A percentile compares a stretch with the other conserved stretches of the same genome.
phyloP scores from a whole-genome alignment of 2,329 filamentous ascomycete genomes.

The Drechslerella coelobrocha region DNA sequence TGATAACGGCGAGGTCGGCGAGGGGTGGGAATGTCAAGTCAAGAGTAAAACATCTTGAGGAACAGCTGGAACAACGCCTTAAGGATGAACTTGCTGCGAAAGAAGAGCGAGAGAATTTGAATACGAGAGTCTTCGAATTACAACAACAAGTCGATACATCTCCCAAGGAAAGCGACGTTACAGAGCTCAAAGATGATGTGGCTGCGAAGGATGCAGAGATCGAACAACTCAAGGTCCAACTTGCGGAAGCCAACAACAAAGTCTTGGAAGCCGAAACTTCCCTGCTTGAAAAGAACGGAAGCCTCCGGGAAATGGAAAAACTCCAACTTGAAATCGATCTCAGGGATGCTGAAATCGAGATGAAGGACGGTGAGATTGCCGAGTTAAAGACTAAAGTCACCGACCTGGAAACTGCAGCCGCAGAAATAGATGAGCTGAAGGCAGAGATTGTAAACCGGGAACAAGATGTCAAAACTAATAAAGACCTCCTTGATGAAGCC shows the following conservation, averaged over 20 bases:
- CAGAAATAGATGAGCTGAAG: conserved; percentile 24
- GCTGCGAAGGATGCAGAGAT: conserved; percentile 31
- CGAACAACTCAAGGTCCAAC: conserved; percentile 20
- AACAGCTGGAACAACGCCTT: conserved; percentile 30
- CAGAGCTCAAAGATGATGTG: conserved; percentile 25
- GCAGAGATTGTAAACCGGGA: conserved; percentile 22
- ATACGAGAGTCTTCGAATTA: conserved; percentile 28
- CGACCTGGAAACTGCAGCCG: conserved; percentile 26
- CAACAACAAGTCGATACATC: conserved; percentile 39
- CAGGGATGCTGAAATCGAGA: conserved; percentile 35
- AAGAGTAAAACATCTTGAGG: conserved; percentile 29
- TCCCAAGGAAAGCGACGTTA: conserved; percentile 27
- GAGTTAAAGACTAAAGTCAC: conserved; percentile 22
- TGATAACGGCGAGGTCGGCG: conserved; percentile 11
- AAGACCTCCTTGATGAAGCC: conserved; percentile 25
- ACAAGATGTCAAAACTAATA: conserved; percentile 9
- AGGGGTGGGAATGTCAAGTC: conserved; percentile 33
- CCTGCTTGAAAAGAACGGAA: conserved; percentile 27
- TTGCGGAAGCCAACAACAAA: conserved; percentile 37
- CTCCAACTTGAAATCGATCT: conserved; percentile 36
- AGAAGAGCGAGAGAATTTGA: conserved; percentile 38
- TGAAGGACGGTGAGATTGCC: conserved; percentile 23
- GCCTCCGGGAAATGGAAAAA: conserved; percentile 23
- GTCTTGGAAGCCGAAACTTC: conserved; percentile 26
- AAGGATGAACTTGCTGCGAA: conserved; percentile 34